Conservation (phyloP, 2,329 filamentous ascomycete genomes). For the Coleophoma cylindrospora region DNA sequence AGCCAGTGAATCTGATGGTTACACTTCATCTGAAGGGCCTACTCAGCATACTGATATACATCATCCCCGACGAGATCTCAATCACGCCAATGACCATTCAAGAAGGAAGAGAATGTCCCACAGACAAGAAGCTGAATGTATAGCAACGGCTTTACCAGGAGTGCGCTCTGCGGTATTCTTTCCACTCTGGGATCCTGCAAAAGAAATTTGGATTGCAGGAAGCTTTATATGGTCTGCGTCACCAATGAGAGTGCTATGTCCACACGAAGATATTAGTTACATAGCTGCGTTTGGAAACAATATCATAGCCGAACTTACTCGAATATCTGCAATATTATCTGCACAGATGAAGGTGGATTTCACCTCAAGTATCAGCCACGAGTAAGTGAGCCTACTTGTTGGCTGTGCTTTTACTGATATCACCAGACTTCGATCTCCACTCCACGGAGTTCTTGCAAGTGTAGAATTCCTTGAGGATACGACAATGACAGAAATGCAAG, state of each 20-base stretch:
- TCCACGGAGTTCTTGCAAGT: slow-evolving; percentile 54
- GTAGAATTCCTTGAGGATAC: slow-evolving; percentile 49
- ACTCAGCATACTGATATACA: neutral
- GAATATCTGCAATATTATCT: slow-evolving; percentile 35
- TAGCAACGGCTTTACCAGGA: neutral
- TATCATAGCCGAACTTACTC: slow-evolving; percentile 51
- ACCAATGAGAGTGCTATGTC: slow-evolving; percentile 37
- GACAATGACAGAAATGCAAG: slow-evolving; percentile 38
- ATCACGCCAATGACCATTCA: neutral
- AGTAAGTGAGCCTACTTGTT: slow-evolving; percentile 19
- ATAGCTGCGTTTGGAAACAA: slow-evolving; percentile 46
- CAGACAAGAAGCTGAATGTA: neutral
- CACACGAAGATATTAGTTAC: slow-evolving; percentile 44
- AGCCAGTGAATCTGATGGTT: slow-evolving; percentile 2
- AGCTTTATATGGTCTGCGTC: slow-evolving; percentile 43
- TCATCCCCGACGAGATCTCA: neutral
- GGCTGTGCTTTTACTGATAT: too few species aligned
- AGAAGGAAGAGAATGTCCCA: neutral
- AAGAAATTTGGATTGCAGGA: slow-evolving; percentile 42
- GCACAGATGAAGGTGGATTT: slow-evolving; percentile 41
- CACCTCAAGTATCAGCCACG: slow-evolving; percentile 55
- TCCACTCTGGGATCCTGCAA: slow-evolving; percentile 41
- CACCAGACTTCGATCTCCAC: slow-evolving; percentile 43
- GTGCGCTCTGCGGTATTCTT: slow-evolving; percentile 14
- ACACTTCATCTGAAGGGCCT: neutral